Evolutionary conservation across 2,329 filamentous ascomycete species (phyloP), one percentile per base, ranked within the genome.

Genomic region (Delphinella strobiligena): DNA sequence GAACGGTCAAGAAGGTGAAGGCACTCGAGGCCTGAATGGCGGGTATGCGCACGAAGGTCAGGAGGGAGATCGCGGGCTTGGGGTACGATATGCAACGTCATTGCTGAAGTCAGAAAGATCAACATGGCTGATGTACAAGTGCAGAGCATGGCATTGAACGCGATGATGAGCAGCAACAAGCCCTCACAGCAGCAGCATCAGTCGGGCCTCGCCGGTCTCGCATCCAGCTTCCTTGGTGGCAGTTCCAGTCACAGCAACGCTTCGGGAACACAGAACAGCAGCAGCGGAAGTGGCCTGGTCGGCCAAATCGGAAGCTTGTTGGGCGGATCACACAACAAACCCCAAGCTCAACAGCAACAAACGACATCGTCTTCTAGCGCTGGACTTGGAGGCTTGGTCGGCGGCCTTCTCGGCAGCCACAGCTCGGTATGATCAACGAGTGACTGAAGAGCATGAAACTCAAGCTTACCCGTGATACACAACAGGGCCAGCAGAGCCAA

Each of bases 191-290:
- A 36, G 38, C 44, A 46, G 22, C 45, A 46, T 18, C 38, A 45
- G 9, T 39, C 46, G 10, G 52, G 53, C 2, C 41, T 56, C 16
- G 53, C 51, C 3, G 52, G 53, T n/a, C 37, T 59, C 5, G 55
- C 55, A 14, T 40, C 45, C 10, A 50, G 48, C 5, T 53, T 60
- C 34, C 45, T 60, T 9, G 57, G 58, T 12, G 55, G 56, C 30
- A 45, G 49, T 30, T 41, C 36, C 33, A 44, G 36, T 19, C 42
- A 47, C 37, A 38, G 29, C 27, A 38, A 34, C 29, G 39, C n/a
- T 15, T 24, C 27, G 16, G 32, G 33, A 17, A 36, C 36, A 4
- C 39, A 41, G 7, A 27, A 12, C 12, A 27, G 22, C 24, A 27
- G 7, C 18, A 33, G 30, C 16, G 19, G 32, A n/a, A 17, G 19